Evolutionary conservation across 805 yeast genomes (phyloP).

Genomic region (Pichia eremophila): DNA sequence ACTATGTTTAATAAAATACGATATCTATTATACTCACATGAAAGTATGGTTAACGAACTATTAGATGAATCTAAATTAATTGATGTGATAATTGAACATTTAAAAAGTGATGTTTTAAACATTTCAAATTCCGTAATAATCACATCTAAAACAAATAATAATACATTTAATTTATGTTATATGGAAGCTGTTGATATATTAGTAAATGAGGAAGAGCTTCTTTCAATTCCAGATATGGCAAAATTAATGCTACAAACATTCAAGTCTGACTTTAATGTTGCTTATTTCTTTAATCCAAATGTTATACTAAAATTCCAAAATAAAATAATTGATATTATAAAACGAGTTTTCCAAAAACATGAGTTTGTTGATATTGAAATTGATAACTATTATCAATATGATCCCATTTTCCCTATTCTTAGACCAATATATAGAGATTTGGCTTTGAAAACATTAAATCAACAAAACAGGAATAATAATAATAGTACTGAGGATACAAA

Average conservation of each 20-base stretch:
- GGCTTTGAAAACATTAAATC: conserved; percentile 1
- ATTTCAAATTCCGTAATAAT: not conserved
- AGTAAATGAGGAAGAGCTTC: not conserved
- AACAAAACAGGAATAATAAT: conserved; percentile 1
- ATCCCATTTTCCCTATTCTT: conserved; percentile 22
- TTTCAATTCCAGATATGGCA: not conserved
- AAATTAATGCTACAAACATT: not conserved
- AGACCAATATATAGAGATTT: conserved; percentile 13
- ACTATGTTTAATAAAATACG: conserved; percentile 5
- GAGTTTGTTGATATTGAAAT: conserved; percentile 6
- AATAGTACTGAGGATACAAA: not conserved
- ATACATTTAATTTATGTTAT: not conserved
- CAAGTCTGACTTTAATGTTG: not conserved
- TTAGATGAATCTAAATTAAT: not conserved
- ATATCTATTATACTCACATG: conserved; percentile 3
- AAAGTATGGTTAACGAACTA: not conserved
- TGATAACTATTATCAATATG: conserved; percentile 16
- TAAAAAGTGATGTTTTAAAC: not conserved
- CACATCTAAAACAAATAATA: not conserved
- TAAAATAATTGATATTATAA: conserved; percentile 3
- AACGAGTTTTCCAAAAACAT: conserved; percentile 6
- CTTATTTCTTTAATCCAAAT: conserved; percentile 2
- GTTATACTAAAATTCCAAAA: conserved; percentile 3
- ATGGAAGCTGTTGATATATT: not conserved
- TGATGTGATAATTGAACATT: not conserved